Conservation (phyloP, 352 stramenopile species). For the Phytopythium litorale region DNA sequence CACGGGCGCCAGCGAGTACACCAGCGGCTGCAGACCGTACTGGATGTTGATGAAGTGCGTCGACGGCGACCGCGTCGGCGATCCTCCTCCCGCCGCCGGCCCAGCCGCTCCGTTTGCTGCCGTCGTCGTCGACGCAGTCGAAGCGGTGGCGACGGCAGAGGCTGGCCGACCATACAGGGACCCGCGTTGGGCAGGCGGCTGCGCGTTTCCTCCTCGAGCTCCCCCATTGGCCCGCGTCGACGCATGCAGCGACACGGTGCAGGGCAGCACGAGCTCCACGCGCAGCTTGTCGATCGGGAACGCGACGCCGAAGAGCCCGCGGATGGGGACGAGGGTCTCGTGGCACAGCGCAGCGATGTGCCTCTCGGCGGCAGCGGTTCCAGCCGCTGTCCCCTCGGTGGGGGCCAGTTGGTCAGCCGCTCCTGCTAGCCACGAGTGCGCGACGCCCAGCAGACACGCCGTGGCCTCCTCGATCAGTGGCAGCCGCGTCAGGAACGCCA, state of each 20-base stretch:
- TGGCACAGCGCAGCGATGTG: slow-evolving; percentile 53
- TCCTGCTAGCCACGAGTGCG: slow-evolving; percentile 40
- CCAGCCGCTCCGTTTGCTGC: not conserved
- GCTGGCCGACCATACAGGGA: slow-evolving; percentile 9
- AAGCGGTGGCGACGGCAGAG: not conserved
- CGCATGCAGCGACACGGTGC: slow-evolving; percentile 54
- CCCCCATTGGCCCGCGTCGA: slow-evolving; percentile 5
- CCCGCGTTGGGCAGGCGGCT: slow-evolving; percentile 6
- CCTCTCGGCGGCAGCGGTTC: slow-evolving; percentile 16
- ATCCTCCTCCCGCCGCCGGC: slow-evolving; percentile 14
- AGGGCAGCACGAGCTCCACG: slow-evolving; percentile 45
- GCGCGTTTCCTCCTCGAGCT: slow-evolving; percentile 8
- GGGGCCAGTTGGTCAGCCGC: not conserved
- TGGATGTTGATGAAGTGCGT: slow-evolving; percentile 47
- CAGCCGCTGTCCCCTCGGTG: not conserved
- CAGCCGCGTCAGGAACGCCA: slow-evolving; percentile 69
- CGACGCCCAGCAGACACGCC: slow-evolving; percentile 50
- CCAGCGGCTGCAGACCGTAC: slow-evolving; percentile 54
- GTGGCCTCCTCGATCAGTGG: slow-evolving; percentile 55
- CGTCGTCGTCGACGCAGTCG: not conserved
- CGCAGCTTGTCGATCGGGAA: slow-evolving; percentile 35
- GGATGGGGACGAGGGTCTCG: slow-evolving; percentile 51
- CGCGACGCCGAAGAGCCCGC: slow-evolving; percentile 59
- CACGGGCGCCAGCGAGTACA: slow-evolving; percentile 64
- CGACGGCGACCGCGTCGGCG: slow-evolving; percentile 34